Evolutionary conservation across 257 asterid species (phyloP).

Genomic region (Solanum peruvianum): DNA sequence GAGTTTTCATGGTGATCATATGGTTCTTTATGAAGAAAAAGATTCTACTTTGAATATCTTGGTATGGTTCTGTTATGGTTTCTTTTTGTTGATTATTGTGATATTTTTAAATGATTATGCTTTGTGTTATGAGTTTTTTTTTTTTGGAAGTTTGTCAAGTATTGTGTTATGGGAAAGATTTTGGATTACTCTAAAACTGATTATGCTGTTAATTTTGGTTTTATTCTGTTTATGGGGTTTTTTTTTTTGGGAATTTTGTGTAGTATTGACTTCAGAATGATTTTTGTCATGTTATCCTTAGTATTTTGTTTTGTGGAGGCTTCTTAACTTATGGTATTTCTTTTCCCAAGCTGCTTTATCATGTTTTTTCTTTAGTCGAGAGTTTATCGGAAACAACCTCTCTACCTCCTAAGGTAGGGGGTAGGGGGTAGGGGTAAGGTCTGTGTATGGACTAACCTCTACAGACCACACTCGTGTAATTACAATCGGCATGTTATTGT

Average conservation of each 20-base stretch:
- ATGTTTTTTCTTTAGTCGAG: not conserved
- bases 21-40: not conserved
- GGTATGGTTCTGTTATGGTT: not conserved
- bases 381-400: not conserved
- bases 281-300: not conserved
- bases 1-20: not conserved
- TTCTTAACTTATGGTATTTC: not conserved
- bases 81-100: not conserved
- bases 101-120: not conserved
- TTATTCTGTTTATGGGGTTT: not conserved
- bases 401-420: not conserved
- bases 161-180: not conserved
- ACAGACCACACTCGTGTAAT: not conserved
- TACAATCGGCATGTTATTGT: no score
- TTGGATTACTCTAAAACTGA: not conserved
- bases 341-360: not conserved
- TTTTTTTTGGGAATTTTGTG: not conserved
- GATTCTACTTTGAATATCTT: not conserved
- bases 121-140: not conserved
- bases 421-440: not conserved
- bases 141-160: not conserved
- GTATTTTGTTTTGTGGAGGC: not conserved
- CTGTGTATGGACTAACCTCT: not conserved
- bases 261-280: not conserved
- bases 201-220: not conserved